Evolutionary conservation across 768 basidiomycete genomes (phyloP), one percentile per base, ranked within the genome.

Genomic region (Naematelia encephala): DNA sequence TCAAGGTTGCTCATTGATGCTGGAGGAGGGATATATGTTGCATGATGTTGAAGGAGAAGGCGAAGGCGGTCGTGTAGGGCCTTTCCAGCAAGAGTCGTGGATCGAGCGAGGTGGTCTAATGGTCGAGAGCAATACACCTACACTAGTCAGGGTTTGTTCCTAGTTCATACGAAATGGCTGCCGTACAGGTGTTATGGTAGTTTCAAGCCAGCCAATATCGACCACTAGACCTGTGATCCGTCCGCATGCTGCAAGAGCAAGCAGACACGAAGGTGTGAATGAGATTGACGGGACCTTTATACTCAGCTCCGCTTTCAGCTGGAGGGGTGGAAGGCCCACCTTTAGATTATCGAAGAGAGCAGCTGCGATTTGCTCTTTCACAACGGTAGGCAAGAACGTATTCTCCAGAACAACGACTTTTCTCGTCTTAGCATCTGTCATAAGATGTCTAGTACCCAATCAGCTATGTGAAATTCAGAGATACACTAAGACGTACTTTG

Each of bases 391-490:
- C 16, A 97, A 80, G 22, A 94, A 79, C 0, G 94, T 89, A 74
- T 91, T 88, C 77, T 98, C 96, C 4, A 94, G 81, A 21, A 99
- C 68, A 54, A 98, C 90, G 54, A 99, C 88, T 77, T 96, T 98
- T 55, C 96, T 85, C 27, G 91, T 87, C 77, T 92, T 94, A 1
- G 96, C 89, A 72, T 98, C 96, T 66, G 91, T 89, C 75, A 97
- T 82, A 48, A 99, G 82, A 51, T 90, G 90, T 74, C 92, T 94
- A 52, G 5, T 19, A 14, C 1, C 5, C 39, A 3, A 39, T 63
- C 28, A 66, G 12, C 25, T 26, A 11, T n/a, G n/a, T 11, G 12
- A 43, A 43, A 5, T 39, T 11, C 11, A 51, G 16, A 34, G 43
- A 14, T 44, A 12, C 5, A 21, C 34, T 16, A 39, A 39, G 34